These are phyloP conservation scores for Cytospora piceicola DNA, from an alignment of 2,329 filamentous ascomycete genomes.

Conservation along the genomic window DNA sequence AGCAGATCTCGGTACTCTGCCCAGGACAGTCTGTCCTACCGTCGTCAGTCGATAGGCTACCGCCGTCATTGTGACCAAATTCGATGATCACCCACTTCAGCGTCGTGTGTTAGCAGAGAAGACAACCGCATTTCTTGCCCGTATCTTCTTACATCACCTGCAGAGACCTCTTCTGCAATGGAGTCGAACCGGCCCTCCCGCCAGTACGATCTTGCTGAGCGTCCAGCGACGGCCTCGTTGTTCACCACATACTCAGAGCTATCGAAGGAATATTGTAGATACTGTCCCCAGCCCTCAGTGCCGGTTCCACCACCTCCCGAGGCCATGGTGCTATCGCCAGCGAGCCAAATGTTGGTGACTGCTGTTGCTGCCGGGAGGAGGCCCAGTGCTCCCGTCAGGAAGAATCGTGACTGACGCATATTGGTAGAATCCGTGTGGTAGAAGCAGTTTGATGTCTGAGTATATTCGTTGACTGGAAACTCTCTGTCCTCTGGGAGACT, in stretches of 20 bases:
- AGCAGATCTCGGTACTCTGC: conserved; percentile 56
- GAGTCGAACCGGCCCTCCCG: conserved; percentile 66
- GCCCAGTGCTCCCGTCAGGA: conserved; percentile 6
- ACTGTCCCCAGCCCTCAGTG: conserved; percentile 65
- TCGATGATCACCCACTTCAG: conserved; percentile 65
- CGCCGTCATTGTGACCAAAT: conserved; percentile 75
- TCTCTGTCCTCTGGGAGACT: neutral
- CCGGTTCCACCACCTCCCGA: conserved; percentile 48
- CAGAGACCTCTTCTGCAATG: conserved; percentile 55
- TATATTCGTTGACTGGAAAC: neutral
- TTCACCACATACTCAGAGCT: conserved; percentile 49
- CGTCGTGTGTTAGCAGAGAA: neutral
- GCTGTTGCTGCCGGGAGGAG: conserved; percentile 4
- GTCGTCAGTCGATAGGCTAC: conserved; percentile 61
- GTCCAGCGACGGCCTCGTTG: conserved; percentile 69
- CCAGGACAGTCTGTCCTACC: conserved; percentile 63
- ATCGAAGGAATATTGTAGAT: conserved; percentile 56
- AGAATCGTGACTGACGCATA: conserved; percentile 5
- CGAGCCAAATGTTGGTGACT: conserved; percentile 24
- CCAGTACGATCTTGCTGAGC: conserved; percentile 68
- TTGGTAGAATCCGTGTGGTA: neutral
- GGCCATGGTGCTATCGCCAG: conserved; percentile 66
- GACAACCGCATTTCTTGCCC: neutral
- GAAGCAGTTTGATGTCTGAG: neutral
- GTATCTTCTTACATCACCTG: conserved; percentile 51